Base-by-base conservation (phyloP, 2,329 filamentous ascomycete species). In the Aspergillus awamori region DNA sequence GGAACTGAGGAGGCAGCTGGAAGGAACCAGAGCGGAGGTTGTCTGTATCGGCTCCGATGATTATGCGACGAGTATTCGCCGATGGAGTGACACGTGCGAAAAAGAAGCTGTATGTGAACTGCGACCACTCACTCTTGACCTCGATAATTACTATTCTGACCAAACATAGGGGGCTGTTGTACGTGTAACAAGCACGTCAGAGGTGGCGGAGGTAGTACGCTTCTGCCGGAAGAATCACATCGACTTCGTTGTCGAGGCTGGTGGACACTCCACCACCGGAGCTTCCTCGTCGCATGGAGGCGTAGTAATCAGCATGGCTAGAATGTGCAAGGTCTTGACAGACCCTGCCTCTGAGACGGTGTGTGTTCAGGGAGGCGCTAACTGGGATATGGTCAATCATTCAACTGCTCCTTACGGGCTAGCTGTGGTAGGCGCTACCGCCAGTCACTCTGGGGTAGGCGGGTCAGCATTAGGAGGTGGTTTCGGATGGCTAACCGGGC, bases 211-310 rank as follows among this genome's bases (percentile, higher is more conserved):
- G 1, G 54, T 57, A 0, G 52, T 68, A 4, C 7, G 49, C 15
- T 84, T 82, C 63, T 80, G 81, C 24, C 73, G 71, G 1, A 67
- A 76, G 13, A 69, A 82, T 51, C 67, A 69, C 5, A 76, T 87
- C 43, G 79, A 83, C 49, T 77, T 87, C 59, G 83, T 81, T 0
- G 81, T 86, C 38, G 79, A 80, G 59, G 82, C 85, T 13, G 85
- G 86, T 17, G 84, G 84, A 0, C 85, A 87, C 70, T 83, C 82
- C 1, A 84, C 84, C 0, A 78, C 79, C 1, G 83, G 83, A 5
- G 76, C 80, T 2, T 81, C 80, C 2, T 83, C 82, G 1, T 81
- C 81, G 1, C 69, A 80, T 43, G 80, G 81, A 7, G 85, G 84
- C 5, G 76, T 88, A 24, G 79, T 87, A 8, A 80, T 88, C 56